Evolutionary conservation across 768 basidiomycete species (phyloP).

Genomic region (Suillus hirtellus): DNA sequence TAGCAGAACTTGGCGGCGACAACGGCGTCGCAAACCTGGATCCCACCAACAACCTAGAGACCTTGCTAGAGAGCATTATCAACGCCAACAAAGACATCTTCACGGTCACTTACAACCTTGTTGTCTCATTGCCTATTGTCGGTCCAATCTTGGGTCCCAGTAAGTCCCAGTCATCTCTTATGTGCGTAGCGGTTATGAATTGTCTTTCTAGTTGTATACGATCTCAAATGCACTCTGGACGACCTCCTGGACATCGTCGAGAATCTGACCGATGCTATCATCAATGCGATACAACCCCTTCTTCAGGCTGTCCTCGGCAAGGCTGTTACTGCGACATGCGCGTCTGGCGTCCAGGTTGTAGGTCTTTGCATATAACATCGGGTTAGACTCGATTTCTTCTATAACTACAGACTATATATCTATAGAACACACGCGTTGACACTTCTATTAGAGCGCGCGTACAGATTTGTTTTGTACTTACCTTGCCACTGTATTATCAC

Average conservation of each 20-base stretch:
- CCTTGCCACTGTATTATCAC: conserved; percentile 31
- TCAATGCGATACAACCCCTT: conserved; percentile 43
- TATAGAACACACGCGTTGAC: conserved; percentile 29
- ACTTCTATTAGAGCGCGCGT: conserved; percentile 17
- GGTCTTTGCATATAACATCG: conserved; percentile 21
- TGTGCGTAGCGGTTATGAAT: conserved; percentile 7
- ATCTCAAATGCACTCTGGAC: conserved; percentile 62
- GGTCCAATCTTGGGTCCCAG: conserved; percentile 56
- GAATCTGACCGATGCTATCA: conserved; percentile 46
- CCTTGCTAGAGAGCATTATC: conserved; percentile 47
- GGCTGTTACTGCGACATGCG: conserved; percentile 26
- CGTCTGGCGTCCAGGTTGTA: conserved; percentile 19
- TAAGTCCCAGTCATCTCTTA: conserved; percentile 33
- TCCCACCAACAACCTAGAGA: conserved; percentile 42
- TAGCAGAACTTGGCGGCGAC: conserved; percentile 34
- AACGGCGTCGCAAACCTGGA: conserved; percentile 58
- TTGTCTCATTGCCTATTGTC: conserved; percentile 43
- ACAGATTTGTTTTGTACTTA: conserved; percentile 31
- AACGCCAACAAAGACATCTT: conserved; percentile 51
- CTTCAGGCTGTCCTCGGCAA: conserved; percentile 29
- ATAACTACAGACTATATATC: conserved; percentile 22
- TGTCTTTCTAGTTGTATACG: conserved; percentile 47
- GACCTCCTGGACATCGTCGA: conserved; percentile 48
- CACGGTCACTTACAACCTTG: conserved; percentile 29
- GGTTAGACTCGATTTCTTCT: conserved; percentile 33